phyloP scores from a whole-genome alignment of 169 alveolate genomes.

The Amoebophrya sp. region DNA sequence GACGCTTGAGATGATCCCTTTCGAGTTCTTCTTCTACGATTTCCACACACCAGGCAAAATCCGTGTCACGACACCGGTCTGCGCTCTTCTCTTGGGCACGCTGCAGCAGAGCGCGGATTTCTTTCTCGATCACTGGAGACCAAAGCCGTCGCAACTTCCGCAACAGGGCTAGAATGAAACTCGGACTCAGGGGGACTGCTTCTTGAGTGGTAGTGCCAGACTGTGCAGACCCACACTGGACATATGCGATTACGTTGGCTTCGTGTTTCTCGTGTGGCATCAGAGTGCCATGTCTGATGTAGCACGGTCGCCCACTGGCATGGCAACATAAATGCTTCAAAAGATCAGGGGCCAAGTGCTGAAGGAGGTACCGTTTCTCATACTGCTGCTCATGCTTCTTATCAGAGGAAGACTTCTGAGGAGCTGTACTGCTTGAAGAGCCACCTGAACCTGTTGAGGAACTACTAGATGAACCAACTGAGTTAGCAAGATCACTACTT shows the following conservation, averaged over 20 bases:
- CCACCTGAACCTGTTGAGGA: too few relatives aligned
- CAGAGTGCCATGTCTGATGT: not conserved
- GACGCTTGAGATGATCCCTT: too few relatives aligned
- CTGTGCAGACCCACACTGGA: not conserved
- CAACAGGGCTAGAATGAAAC: not conserved
- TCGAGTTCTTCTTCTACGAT: not conserved
- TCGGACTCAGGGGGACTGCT: not conserved
- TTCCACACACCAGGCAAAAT: not conserved
- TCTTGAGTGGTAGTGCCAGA: not conserved
- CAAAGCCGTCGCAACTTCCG: not conserved
- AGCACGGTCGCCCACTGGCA: not conserved
- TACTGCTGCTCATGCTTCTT: too few relatives aligned
- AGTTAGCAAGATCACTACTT: too few relatives aligned
- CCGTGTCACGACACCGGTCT: not conserved
- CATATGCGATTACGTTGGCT: not conserved
- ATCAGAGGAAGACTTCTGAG: too few relatives aligned
- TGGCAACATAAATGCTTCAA: conserved; percentile 5
- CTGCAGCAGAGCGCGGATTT: not conserved
- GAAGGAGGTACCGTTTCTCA: not conserved
- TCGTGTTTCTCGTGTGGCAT: not conserved
- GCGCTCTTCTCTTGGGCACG: conserved; percentile 23
- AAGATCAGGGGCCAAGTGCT: not conserved
- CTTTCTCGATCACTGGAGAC: not conserved
- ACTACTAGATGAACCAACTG: too few relatives aligned
- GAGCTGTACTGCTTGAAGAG: too few relatives aligned